Evolutionary conservation across 129 eudicot species (phyloP).

Genomic region (Tagetes patula): DNA sequence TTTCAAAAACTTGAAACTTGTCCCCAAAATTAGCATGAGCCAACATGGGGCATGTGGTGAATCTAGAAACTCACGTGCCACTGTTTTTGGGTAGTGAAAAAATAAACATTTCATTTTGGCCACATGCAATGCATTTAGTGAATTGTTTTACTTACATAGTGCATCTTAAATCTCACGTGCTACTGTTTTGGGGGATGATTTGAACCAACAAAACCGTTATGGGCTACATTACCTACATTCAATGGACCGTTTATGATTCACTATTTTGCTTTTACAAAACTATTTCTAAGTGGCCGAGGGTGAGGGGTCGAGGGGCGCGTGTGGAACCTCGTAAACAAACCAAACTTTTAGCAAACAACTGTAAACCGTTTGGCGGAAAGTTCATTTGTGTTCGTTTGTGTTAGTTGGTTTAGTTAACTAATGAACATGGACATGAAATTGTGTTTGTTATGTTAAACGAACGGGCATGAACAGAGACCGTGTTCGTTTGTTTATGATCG

Average conservation of each 20-base stretch:
- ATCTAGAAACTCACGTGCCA: slow-evolving; percentile 31
- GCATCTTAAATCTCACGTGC: slow-evolving; percentile 5
- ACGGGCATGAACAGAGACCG: too few relatives aligned
- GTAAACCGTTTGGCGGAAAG: too few relatives aligned
- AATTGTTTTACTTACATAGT: background rate
- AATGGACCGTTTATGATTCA: background rate
- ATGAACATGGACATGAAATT: too few relatives aligned
- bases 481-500: too few relatives aligned
- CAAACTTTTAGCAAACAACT: too few relatives aligned
- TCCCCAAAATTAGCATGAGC: background rate
- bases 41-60: slow-evolving; percentile 30
- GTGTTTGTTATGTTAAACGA: too few relatives aligned
- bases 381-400: too few relatives aligned
- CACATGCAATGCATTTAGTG: slow-evolving; percentile 3
- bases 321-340: too few relatives aligned
- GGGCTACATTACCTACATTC: slow-evolving; percentile 17
- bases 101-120: background rate
- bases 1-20: slow-evolving; percentile 9
- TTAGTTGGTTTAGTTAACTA: too few relatives aligned
- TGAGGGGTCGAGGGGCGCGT: too few relatives aligned
- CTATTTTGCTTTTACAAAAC: too few relatives aligned
- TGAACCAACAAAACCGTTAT: slow-evolving; percentile 17
- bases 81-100: background rate
- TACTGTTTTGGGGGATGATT: background rate
- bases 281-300: too few relatives aligned